Base-by-base conservation (phyloP, 2,329 filamentous ascomycete genomes). In the Colletotrichum endophyticum region DNA sequence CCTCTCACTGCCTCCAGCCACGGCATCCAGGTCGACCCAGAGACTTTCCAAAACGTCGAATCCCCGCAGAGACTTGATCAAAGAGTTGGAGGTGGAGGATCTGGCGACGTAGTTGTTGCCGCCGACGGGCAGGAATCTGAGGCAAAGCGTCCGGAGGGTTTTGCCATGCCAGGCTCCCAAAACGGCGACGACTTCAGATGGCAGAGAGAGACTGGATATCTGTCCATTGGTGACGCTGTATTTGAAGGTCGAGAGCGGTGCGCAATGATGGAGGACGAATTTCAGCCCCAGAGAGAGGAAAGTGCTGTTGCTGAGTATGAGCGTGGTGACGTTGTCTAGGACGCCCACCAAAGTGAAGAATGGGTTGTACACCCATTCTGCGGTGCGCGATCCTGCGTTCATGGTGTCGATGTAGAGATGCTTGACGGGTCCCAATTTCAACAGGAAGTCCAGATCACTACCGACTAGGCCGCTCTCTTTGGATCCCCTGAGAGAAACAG, bases 231-330 rank as follows among this genome's bases (percentile, higher is more conserved):
- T 49, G 11, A 22, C 11, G 6, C 19, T 13, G 19, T 22, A 49
- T 2, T 49, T 49, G 19, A 49, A 49, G 6, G n/a, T 49, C 12
- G 44, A 22, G 2, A 49, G 44, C 0, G 44, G 44, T 8, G n/a
- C n/a, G 4, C 44, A 49, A 8, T 1, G 11, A 22, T 3, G 6
- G 2, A 49, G 44, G n/a, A 49, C 0, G 11, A 22, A 0, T 9
- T 49, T 2, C 4, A 49, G 44, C 0, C n/a, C 44, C 3, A 4
- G 2, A 1, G 44, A n/a, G 6, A 4, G 0, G 11, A 49, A 49
- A 2, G 44, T 22, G 44, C 19, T 22, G 19, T n/a, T 1, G 11
- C 19, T 49, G 44, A 49, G 44, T 1, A 49, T 49, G 44, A 49
- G 44, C 9, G 19, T 3, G 19, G 44, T 22, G 19, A 49, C 44